These are phyloP conservation scores for Microcos paniculata DNA, from an alignment of 345 rosid genomes.

Conservation along the genomic window DNA sequence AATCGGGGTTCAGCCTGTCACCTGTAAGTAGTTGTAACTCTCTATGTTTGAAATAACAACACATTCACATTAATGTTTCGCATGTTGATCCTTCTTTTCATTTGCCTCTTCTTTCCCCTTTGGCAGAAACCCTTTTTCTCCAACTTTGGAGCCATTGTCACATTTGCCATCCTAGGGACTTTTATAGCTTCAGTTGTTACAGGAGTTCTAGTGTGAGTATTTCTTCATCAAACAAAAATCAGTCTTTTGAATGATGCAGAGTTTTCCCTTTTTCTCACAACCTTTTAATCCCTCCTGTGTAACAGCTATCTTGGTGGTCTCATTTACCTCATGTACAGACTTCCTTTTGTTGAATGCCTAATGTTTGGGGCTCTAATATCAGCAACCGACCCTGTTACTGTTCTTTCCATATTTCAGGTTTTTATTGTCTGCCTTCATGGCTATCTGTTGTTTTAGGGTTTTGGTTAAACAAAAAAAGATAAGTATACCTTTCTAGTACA, in stretches of 20 bases:
- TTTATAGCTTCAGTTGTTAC: constrained; percentile 84
- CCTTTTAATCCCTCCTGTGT: background rate
- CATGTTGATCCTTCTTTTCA: constrained; percentile 2
- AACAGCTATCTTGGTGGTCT: constrained; percentile 90
- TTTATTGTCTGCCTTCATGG: background rate
- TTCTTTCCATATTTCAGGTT: constrained; percentile 97
- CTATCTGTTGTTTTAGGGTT: constrained; percentile 12
- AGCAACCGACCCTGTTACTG: constrained; percentile 99
- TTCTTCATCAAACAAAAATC: background rate
- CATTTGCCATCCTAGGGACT: constrained; percentile 87
- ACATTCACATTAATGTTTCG: background rate
- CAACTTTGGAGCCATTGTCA: constrained; percentile 95
- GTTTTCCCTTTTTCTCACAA: background rate
- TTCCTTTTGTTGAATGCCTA: constrained; percentile 91
- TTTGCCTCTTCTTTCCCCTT: background rate
- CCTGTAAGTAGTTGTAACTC: constrained; percentile 63
- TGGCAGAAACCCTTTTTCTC: constrained; percentile 94
- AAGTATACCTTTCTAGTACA: background rate
- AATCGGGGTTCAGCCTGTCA: constrained; percentile 89
- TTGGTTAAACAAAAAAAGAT: background rate
- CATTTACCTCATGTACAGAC: constrained; percentile 76
- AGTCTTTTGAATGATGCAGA: background rate
- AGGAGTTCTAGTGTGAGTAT: constrained; percentile 84
- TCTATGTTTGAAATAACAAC: background rate
- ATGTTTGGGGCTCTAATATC: constrained; percentile 99